Percentiles rank a stretch among this genome's conserved stretches.
Evolutionary conservation across 768 basidiomycete species (phyloP).

Genomic region (Daedalea quercina): DNA sequence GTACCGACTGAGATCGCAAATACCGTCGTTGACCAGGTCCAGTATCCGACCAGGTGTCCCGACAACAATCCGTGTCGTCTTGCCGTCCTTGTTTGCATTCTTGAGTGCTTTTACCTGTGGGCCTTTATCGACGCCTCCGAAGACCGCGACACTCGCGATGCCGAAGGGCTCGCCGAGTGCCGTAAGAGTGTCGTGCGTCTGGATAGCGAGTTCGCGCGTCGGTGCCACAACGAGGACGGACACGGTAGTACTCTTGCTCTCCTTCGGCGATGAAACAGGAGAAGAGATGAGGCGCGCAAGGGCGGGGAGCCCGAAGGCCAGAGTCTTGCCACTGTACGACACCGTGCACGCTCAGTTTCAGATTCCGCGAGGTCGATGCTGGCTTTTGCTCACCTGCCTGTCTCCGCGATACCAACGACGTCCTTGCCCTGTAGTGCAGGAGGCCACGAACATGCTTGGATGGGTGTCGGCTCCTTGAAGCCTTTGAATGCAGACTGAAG

Average conservation of each 20-base stretch:
- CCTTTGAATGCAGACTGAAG: constrained; percentile 57
- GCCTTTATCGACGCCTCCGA: constrained; percentile 91
- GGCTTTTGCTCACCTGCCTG: constrained; percentile 60
- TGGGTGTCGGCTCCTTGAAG: constrained; percentile 89
- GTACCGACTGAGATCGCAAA: constrained; percentile 71
- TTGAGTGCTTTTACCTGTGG: constrained; percentile 68
- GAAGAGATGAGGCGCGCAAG: constrained; percentile 54
- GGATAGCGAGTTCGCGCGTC: constrained; percentile 93
- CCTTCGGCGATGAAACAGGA: constrained; percentile 25
- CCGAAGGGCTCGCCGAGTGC: constrained; percentile 68
- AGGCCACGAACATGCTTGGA: constrained; percentile 95
- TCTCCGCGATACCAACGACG: constrained; percentile 95
- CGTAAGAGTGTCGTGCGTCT: constrained; percentile 82
- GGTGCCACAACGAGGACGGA: constrained; percentile 71
- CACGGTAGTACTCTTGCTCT: constrained; percentile 29
- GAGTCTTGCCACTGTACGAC: constrained; percentile 85
- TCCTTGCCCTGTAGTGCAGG: constrained; percentile 76
- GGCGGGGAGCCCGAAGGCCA: constrained; percentile 93
- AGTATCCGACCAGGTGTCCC: constrained; percentile 93
- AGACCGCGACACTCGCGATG: constrained; percentile 81
- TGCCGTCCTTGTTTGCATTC: constrained; percentile 42
- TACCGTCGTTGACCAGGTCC: constrained; percentile 86
- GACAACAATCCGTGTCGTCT: constrained; percentile 71
- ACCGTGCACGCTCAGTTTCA: constrained; percentile 8
- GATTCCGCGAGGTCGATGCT: neutral